These are phyloP conservation scores for Alternaria hordeiaustralica DNA, from an alignment of 2,329 filamentous ascomycete species.

Conservation along the genomic window DNA sequence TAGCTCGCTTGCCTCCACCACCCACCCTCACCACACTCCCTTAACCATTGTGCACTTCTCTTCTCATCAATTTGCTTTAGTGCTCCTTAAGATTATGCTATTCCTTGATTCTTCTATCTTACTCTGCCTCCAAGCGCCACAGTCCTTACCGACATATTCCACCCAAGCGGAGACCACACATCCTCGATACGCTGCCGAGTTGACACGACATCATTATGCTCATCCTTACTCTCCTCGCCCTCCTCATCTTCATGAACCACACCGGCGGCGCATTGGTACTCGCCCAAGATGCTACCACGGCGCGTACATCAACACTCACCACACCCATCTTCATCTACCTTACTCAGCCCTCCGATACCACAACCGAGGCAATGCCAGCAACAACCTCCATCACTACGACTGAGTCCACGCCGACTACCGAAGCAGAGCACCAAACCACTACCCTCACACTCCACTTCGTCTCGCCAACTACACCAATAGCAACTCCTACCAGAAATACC, in stretches of 20 bases:
- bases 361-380: background rate
- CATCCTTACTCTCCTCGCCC: background rate
- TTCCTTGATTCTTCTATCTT: background rate
- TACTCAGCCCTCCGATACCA: background rate
- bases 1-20: conserved; percentile 9
- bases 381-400: background rate
- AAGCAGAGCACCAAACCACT: background rate
- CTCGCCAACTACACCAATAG: background rate
- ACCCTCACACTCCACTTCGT: background rate
- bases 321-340: background rate
- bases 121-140: background rate
- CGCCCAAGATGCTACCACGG: background rate
- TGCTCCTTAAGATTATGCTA: background rate
- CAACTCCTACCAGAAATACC: background rate
- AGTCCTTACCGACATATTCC: background rate
- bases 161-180: background rate
- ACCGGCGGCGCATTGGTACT: background rate
- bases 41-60: background rate
- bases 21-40: background rate
- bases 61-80: background rate
- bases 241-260: background rate
- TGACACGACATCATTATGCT: background rate
- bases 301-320: background rate
- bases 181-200: background rate
- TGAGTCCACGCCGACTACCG: background rate